These are phyloP conservation scores for Haberlea rhodopensis DNA, from an alignment of 257 asterid species.

Conservation along the genomic window DNA sequence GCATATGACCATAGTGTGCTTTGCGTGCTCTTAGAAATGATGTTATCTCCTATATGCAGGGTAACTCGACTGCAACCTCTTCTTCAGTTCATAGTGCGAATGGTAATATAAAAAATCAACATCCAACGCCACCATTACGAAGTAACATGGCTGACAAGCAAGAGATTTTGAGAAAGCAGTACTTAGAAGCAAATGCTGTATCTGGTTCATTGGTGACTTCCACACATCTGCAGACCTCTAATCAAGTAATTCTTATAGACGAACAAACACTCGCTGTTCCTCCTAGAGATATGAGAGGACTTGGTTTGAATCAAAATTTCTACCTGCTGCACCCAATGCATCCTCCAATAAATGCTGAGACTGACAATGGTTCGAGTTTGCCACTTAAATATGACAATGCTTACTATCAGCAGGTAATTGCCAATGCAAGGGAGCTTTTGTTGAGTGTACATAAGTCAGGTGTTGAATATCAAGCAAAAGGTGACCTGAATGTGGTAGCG, in stretches of 20 bases:
- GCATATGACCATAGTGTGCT: slow-evolving; percentile 10
- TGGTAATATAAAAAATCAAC: slow-evolving; percentile 34
- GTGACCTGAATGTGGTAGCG: slow-evolving; percentile 23
- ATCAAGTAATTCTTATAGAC: slow-evolving; percentile 33
- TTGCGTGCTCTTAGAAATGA: slow-evolving; percentile 10
- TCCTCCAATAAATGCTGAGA: slow-evolving; percentile 33
- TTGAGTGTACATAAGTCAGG: slow-evolving; percentile 29
- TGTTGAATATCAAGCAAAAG: slow-evolving; percentile 28
- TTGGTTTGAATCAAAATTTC: slow-evolving; percentile 35
- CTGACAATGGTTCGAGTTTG: slow-evolving; percentile 27
- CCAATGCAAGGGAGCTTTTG: slow-evolving; percentile 35
- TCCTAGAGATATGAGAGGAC: slow-evolving; percentile 30
- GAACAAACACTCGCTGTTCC: slow-evolving; percentile 16
- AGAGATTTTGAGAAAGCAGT: slow-evolving; percentile 21
- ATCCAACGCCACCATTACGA: slow-evolving; percentile 26
- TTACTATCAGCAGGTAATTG: slow-evolving; percentile 35
- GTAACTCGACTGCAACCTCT: slow-evolving; percentile 31
- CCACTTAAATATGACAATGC: slow-evolving; percentile 25
- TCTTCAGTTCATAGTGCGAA: slow-evolving; percentile 30
- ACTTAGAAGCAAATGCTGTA: slow-evolving; percentile 27
- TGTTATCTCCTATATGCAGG: slow-evolving; percentile 40
- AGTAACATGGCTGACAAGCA: slow-evolving; percentile 33
- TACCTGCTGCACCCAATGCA: slow-evolving; percentile 34
- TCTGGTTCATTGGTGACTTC: slow-evolving; percentile 28
- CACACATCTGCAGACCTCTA: slow-evolving; percentile 28